Evolutionary conservation across 352 stramenopile genomes (phyloP), one percentile per base, ranked within the genome.

Genomic region (Phytophthora sansomeana): DNA sequence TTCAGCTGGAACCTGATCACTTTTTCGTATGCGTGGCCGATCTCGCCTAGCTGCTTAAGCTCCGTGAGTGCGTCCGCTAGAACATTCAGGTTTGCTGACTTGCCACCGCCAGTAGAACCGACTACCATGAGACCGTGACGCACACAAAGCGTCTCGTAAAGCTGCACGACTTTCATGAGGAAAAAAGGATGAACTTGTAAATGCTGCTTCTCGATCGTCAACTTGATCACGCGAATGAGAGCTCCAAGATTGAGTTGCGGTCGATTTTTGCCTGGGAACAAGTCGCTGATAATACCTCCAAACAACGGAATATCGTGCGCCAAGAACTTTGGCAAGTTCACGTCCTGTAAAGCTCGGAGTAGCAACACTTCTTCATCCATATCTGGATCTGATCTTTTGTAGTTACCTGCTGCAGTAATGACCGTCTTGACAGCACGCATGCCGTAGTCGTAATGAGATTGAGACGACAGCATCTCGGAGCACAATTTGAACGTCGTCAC

Each of bases 391-490:
- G 87, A 93, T 26, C 93, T 72, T 65, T 98, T 98, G 59, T 98
- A 90, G 67, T 98, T 98, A 16, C 96, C 96, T 16, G 96, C 94
- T 0, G 96, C 93, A 0, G 91, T 97, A 62, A 98, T 98, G 24
- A 98, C 91, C 0, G 96, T 98, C 75, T 98, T 98, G 11, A 98
- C 96, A 0, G 96, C 96, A 30, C 96, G 83, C 96, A 98, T 98
- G 24, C 96, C 96, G 72, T 98, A 98, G 77, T 98, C 96, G 63
- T 98, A 98, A 71, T 98, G 96, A 21, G 92, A 97, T 63, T 98
- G 93, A 7, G 91, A 95, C 6, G 90, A 98, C 8, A 98, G 62
- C 74, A 98, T 97, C 64, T 98, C 96, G 0, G 91, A 98, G 56
- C 96, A 98, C 4, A 98, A 69, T 49, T 95, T 96, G 74, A 98